phyloP scores from a whole-genome alignment of 257 asterid genomes.

The Mentha longifolia region DNA sequence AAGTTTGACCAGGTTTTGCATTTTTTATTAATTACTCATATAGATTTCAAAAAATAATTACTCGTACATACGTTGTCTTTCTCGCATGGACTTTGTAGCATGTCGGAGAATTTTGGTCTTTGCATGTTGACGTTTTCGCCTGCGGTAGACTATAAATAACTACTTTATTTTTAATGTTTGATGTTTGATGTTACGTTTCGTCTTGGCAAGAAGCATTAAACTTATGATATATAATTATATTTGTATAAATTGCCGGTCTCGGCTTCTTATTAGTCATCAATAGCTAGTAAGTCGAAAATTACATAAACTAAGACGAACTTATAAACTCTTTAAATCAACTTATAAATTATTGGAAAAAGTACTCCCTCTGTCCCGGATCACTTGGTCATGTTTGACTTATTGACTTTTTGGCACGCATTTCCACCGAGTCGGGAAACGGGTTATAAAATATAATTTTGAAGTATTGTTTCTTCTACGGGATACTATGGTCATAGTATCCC shows the following conservation, averaged over 20 bases:
- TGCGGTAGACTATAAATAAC: not conserved
- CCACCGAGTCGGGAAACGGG: too few species aligned
- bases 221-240: not conserved
- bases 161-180: too few species aligned
- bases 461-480: too few species aligned
- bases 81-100: constrained; percentile 35
- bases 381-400: too few species aligned
- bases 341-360: too few species aligned
- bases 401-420: too few species aligned
- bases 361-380: too few species aligned
- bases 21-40: not conserved
- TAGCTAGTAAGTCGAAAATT: not conserved
- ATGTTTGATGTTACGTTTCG: not conserved
- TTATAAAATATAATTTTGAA: too few species aligned
- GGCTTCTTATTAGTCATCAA: not conserved
- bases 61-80: constrained; percentile 22
- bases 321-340: too few species aligned
- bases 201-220: not conserved
- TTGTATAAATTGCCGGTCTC: not conserved
- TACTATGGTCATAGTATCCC: too few species aligned
- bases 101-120: constrained; percentile 29
- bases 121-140: constrained; percentile 34
- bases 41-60: too few species aligned
- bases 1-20: constrained; percentile 28
- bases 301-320: not conserved